phyloP scores from a whole-genome alignment of 129 eudicot genomes.

The Chrysanthemum lavandulifolium region DNA sequence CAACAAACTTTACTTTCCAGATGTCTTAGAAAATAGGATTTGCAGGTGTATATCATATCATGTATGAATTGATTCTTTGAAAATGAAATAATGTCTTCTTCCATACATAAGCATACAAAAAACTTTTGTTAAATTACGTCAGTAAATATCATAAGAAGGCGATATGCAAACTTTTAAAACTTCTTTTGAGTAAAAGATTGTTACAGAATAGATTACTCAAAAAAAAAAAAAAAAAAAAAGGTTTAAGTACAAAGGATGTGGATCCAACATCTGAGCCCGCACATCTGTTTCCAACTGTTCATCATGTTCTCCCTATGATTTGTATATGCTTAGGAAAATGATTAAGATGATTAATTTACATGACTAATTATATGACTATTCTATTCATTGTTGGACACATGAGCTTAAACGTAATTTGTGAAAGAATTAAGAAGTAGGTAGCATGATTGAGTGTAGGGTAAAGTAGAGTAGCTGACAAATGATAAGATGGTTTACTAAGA shows the following conservation, averaged over 20 bases:
- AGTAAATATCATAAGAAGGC: background rate
- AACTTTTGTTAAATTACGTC: too few species aligned
- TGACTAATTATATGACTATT: too few species aligned
- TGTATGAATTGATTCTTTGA: background rate
- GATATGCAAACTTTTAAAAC: background rate
- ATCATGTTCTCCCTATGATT: background rate
- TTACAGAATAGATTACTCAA: too few species aligned
- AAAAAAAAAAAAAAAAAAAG: too few species aligned
- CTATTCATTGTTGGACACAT: too few species aligned
- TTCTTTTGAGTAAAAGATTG: too few species aligned
- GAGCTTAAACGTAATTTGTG: background rate
- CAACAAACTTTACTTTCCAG: too few species aligned
- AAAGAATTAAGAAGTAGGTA: background rate
- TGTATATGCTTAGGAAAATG: too few species aligned
- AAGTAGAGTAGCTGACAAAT: conserved; percentile 29
- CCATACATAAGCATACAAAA: background rate
- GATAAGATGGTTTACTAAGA: conserved; percentile 32
- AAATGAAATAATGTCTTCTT: background rate
- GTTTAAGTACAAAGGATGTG: too few species aligned
- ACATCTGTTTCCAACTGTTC: too few species aligned
- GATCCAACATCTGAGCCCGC: too few species aligned
- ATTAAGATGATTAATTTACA: too few species aligned
- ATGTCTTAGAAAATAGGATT: background rate
- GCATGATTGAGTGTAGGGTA: conserved; percentile 15
- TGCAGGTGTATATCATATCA: background rate